phyloP scores from a whole-genome alignment of 1,284 basidiomycete genomes.

The Athelia sp. region DNA sequence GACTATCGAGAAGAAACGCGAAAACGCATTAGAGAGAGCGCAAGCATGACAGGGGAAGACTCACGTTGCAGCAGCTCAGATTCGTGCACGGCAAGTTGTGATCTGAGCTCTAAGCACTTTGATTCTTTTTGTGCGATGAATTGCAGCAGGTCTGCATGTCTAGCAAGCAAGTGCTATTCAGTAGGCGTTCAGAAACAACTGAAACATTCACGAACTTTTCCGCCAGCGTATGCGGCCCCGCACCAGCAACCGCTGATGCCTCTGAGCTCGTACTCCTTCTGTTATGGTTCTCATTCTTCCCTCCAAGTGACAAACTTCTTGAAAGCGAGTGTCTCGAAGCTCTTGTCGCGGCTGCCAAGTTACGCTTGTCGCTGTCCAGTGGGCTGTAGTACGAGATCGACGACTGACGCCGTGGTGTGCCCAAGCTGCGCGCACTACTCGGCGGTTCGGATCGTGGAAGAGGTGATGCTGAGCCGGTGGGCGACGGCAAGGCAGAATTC shows the following conservation, averaged over 20 bases:
- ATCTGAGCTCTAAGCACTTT: slow-evolving; percentile 71
- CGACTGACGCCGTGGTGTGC: slow-evolving; percentile 42
- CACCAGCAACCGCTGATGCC: neutral
- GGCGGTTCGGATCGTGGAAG: neutral
- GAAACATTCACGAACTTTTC: slow-evolving; percentile 2
- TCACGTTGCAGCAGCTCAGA: slow-evolving; percentile 58
- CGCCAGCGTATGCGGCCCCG: slow-evolving; percentile 2
- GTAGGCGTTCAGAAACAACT: neutral
- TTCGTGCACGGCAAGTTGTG: slow-evolving; percentile 66
- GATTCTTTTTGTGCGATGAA: slow-evolving; percentile 82
- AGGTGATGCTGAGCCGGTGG: neutral
- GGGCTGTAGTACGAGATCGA: slow-evolving; percentile 51
- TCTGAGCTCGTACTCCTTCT: slow-evolving; percentile 8
- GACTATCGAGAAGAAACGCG: slow-evolving; percentile 29
- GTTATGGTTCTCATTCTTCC: slow-evolving; percentile 4
- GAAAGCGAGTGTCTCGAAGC: neutral
- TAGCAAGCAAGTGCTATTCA: slow-evolving; percentile 19
- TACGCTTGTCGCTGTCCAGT: neutral
- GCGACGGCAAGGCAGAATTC: neutral
- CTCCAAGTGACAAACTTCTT: neutral
- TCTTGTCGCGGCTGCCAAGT: neutral
- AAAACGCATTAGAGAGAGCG: neutral
- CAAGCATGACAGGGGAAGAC: slow-evolving; percentile 14
- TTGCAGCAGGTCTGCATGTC: slow-evolving; percentile 70
- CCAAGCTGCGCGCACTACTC: neutral